Conservation (phyloP, 352 stramenopile genomes). For the Aphanomyces invadans region DNA sequence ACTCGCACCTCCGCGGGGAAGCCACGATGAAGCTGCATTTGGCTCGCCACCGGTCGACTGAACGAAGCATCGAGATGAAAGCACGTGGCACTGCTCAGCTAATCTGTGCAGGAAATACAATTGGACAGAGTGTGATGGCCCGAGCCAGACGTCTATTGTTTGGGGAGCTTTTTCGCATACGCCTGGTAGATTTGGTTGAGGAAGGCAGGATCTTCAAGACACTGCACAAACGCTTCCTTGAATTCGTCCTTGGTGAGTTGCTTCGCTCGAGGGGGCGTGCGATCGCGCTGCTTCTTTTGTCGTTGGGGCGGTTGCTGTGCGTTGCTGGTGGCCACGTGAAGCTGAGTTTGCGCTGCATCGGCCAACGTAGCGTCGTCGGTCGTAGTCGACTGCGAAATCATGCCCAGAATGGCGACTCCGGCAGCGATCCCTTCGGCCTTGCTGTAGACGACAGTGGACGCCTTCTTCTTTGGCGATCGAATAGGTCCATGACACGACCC, state of each 20-base stretch:
- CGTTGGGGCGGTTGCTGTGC: slow-evolving; percentile 22
- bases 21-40: too few species aligned
- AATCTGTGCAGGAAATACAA: too few species aligned
- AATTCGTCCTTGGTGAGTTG: slow-evolving; percentile 77
- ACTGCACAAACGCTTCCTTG: slow-evolving; percentile 72
- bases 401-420: slow-evolving; percentile 72
- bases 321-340: background rate
- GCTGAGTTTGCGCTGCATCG: background rate
- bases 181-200: slow-evolving; percentile 85
- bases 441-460: slow-evolving; percentile 48
- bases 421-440: slow-evolving; percentile 72
- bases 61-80: too few species aligned
- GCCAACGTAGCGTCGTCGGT: background rate
- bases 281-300: slow-evolving; percentile 28
- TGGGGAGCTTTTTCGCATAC: slow-evolving; percentile 61
- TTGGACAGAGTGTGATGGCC: too few species aligned
- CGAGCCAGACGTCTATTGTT: too few species aligned
- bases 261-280: slow-evolving; percentile 23
- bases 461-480: slow-evolving; percentile 27
- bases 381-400: slow-evolving; percentile 50
- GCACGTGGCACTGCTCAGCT: too few species aligned
- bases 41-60: too few species aligned
- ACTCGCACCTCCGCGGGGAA: too few species aligned
- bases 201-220: slow-evolving; percentile 77
- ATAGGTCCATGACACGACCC: background rate